A percentile compares a stretch with the other conserved stretches of the same genome.
Evolutionary conservation across 208 protist genomes (phyloP).

Genomic region (Trypanosoma lewisi): DNA sequence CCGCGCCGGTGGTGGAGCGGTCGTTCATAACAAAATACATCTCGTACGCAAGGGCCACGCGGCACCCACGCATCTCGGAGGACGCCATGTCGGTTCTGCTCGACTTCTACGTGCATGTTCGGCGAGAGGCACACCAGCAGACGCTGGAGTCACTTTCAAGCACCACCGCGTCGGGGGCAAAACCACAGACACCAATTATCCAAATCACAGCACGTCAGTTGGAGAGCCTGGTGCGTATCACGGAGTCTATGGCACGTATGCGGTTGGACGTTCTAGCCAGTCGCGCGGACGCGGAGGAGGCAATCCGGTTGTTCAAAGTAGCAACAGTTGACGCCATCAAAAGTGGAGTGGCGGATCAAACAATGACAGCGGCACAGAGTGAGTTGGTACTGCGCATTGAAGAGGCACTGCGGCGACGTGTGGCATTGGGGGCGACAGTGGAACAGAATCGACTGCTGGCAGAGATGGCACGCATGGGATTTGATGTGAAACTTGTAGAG

Average conservation of each 20-base stretch:
- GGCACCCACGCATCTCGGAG: conserved; percentile 89
- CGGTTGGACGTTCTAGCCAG: conserved; percentile 85
- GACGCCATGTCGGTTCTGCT: conserved; percentile 91
- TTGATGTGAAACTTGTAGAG: conserved; percentile 82
- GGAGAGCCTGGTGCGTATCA: conserved; percentile 96
- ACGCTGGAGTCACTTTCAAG: conserved; percentile 59
- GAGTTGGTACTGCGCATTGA: conserved; percentile 82
- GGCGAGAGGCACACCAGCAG: conserved; percentile 74
- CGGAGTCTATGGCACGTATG: conserved; percentile 97
- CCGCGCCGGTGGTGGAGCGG: conserved; percentile 43
- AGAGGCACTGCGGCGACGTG: conserved; percentile 77
- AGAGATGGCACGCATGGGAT: conserved; percentile 82
- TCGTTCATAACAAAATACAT: conserved; percentile 96
- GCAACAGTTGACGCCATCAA: conserved; percentile 94
- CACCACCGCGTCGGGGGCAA: conserved; percentile 25
- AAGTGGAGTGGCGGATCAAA: conserved; percentile 72
- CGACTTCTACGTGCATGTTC: conserved; percentile 96
- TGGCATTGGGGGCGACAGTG: conserved; percentile 82
- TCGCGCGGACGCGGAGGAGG: conserved; percentile 92
- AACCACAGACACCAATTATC: conserved; percentile 64
- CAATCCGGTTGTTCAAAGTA: conserved; percentile 94
- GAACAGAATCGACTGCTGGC: conserved; percentile 77
- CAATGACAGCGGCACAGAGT: conserved; percentile 80
- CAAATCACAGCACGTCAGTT: conserved; percentile 97
- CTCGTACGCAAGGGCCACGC: conserved; percentile 88